These are phyloP conservation scores for Annona squamosa DNA, from an alignment of 164 flowering plant species.

Conservation along the genomic window DNA sequence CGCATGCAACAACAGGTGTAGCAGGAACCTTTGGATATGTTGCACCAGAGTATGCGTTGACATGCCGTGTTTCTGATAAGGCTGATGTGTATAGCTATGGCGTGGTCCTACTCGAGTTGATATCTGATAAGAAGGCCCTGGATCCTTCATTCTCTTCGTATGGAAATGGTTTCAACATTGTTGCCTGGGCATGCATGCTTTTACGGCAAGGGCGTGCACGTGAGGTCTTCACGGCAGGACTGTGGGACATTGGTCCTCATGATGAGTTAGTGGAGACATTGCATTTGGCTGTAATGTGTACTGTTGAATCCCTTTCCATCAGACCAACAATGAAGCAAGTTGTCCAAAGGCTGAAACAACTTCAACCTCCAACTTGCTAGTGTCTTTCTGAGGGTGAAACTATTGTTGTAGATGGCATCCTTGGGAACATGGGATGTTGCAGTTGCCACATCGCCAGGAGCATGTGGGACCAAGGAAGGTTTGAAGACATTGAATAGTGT, in stretches of 20 bases:
- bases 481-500: not conserved
- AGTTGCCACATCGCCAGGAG: slow-evolving; percentile 6
- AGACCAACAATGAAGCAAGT: slow-evolving; percentile 94
- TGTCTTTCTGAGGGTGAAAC: slow-evolving; percentile 23
- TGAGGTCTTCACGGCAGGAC: slow-evolving; percentile 71
- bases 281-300: slow-evolving; percentile 82
- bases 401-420: not conserved
- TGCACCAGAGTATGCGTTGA: slow-evolving; percentile 96
- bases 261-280: slow-evolving; percentile 75
- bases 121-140: slow-evolving; percentile 84
- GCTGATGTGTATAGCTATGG: slow-evolving; percentile 94
- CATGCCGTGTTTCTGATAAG: slow-evolving; percentile 92
- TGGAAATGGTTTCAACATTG: slow-evolving; percentile 91
- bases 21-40: slow-evolving; percentile 96
- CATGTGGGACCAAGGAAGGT: not conserved
- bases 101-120: slow-evolving; percentile 75
- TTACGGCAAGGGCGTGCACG: slow-evolving; percentile 82
- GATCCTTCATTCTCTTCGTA: slow-evolving; percentile 82
- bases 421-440: slow-evolving; percentile 16
- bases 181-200: slow-evolving; percentile 86
- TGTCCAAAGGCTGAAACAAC: slow-evolving; percentile 70
- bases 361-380: slow-evolving; percentile 71
- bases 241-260: slow-evolving; percentile 87
- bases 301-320: slow-evolving; percentile 73
- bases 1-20: slow-evolving; percentile 94